These are phyloP conservation scores for Niebla homalea DNA, from an alignment of 495 filamentous ascomycete genomes.

Conservation along the genomic window DNA sequence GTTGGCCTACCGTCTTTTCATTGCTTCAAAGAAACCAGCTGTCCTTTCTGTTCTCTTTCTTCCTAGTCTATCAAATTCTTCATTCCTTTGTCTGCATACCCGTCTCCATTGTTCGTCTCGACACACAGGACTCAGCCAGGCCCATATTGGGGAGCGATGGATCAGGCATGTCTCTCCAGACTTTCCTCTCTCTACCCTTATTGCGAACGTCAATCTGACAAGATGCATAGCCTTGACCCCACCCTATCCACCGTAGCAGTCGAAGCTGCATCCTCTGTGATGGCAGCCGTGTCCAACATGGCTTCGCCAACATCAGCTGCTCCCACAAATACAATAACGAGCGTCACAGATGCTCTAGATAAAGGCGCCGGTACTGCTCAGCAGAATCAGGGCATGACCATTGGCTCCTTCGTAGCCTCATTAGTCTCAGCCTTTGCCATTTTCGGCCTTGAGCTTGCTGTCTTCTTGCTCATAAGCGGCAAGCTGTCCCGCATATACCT, in stretches of 20 bases:
- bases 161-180: too few relatives aligned
- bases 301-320: conserved; percentile 6
- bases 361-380: conserved; percentile 29
- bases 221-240: background rate
- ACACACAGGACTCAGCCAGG: too few relatives aligned
- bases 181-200: too few relatives aligned
- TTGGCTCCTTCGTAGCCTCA: conserved; percentile 59
- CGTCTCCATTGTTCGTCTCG: background rate
- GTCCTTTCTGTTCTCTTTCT: too few relatives aligned
- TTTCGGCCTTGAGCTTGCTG: conserved; percentile 62
- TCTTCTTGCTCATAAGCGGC: conserved; percentile 66
- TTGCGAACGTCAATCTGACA: background rate
- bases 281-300: conserved; percentile 41
- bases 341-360: conserved; percentile 26
- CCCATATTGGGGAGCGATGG: too few relatives aligned
- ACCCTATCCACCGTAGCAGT: background rate
- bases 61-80: background rate
- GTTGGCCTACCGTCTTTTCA: too few relatives aligned
- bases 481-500: conserved; percentile 77
- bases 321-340: conserved; percentile 19
- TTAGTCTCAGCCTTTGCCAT: conserved; percentile 55
- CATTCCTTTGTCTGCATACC: background rate
- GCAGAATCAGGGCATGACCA: conserved; percentile 32
- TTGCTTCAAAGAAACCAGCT: background rate
- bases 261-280: conserved; percentile 39